These are phyloP conservation scores for Globisporangium carolinianum DNA, from an alignment of 352 stramenopile genomes.

Conservation along the genomic window DNA sequence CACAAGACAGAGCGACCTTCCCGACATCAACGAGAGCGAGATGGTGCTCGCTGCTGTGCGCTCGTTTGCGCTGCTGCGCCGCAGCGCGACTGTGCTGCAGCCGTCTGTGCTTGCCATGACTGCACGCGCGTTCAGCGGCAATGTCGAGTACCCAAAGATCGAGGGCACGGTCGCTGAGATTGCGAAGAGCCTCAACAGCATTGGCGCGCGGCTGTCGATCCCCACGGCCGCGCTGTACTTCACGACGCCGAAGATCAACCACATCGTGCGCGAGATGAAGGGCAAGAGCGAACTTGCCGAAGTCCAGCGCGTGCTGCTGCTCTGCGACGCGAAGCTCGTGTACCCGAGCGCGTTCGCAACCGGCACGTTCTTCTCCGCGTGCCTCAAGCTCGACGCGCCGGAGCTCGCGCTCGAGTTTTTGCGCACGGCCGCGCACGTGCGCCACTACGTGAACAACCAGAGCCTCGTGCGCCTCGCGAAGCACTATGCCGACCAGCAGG, in stretches of 20 bases:
- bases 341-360: slow-evolving; percentile 59
- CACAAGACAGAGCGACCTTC: background rate
- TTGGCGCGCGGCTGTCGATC: slow-evolving; percentile 72
- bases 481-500: slow-evolving; percentile 43
- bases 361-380: slow-evolving; percentile 59
- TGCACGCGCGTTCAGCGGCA: slow-evolving; percentile 62
- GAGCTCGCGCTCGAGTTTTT: slow-evolving; percentile 71
- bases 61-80: slow-evolving; percentile 11
- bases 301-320: slow-evolving; percentile 64
- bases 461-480: slow-evolving; percentile 70
- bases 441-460: slow-evolving; percentile 73
- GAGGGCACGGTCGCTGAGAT: slow-evolving; percentile 64
- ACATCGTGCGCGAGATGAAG: slow-evolving; percentile 79
- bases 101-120: background rate
- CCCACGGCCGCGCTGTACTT: slow-evolving; percentile 73
- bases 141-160: slow-evolving; percentile 78
- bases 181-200: slow-evolving; percentile 60
- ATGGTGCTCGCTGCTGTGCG: slow-evolving; percentile 16
- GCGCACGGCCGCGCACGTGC: slow-evolving; percentile 56
- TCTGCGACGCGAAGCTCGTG: slow-evolving; percentile 73
- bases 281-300: slow-evolving; percentile 56
- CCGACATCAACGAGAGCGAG: background rate
- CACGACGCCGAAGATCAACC: slow-evolving; percentile 77
- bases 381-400: slow-evolving; percentile 46
- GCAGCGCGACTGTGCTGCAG: slow-evolving; percentile 1